phyloP scores from a whole-genome alignment of 805 yeast genomes.

The Ogataea methanolica region DNA sequence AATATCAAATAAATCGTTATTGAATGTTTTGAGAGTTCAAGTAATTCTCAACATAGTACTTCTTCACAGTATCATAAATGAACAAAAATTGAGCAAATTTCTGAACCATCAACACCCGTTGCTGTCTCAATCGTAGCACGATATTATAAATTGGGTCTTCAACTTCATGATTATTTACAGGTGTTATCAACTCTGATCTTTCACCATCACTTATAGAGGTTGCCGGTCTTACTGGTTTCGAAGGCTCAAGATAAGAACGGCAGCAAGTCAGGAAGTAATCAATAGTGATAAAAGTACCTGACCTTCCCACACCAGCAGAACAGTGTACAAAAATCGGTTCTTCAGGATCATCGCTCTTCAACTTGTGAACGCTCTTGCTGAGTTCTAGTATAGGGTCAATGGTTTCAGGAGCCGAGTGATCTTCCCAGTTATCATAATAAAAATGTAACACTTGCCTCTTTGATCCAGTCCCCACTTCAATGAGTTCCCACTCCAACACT shows the following conservation, averaged over 20 bases:
- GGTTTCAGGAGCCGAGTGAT: conserved; percentile 36
- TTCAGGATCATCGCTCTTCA: not conserved
- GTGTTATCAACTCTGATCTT: conserved; percentile 17
- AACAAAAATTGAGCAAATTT: conserved; percentile 45
- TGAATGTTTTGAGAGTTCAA: conserved; percentile 1
- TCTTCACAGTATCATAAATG: conserved; percentile 37
- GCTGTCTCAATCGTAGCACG: conserved; percentile 41
- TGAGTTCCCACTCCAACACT: conserved; percentile 17
- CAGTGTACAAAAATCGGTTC: conserved; percentile 43
- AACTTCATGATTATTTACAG: conserved; percentile 14
- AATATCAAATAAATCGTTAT: not conserved
- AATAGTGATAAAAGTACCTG: conserved; percentile 46
- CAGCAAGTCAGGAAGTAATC: conserved; percentile 32
- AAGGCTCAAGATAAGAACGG: conserved; percentile 3
- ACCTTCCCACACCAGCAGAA: conserved; percentile 59
- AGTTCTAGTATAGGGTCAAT: conserved; percentile 28
- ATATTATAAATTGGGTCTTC: conserved; percentile 40
- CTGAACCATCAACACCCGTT: conserved; percentile 53
- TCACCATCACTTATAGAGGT: conserved; percentile 10
- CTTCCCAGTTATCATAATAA: conserved; percentile 42
- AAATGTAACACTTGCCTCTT: conserved; percentile 28
- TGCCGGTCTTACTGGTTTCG: not conserved
- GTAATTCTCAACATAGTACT: conserved; percentile 14
- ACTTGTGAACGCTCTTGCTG: conserved; percentile 12
- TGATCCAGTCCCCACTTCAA: conserved; percentile 1